Evolutionary conservation across 495 filamentous ascomycete species (phyloP), one percentile per base, ranked within the genome.

Genomic region (Hyphodiscus hymeniophilus): DNA sequence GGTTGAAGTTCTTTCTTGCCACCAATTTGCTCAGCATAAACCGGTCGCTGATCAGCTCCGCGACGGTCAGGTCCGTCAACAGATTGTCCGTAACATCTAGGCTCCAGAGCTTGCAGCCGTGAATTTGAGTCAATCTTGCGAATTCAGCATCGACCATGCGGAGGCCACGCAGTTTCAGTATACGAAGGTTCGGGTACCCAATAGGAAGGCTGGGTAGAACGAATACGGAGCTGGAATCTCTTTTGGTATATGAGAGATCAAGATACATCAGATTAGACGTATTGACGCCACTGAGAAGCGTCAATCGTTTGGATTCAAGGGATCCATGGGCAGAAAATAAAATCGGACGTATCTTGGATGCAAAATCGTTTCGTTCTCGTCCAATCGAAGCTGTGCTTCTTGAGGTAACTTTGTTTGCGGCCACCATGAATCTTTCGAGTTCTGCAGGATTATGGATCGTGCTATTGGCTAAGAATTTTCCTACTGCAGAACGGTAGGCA

Each of bases 71-170:
- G 50, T 56, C 52, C 3, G 45, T 51, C 23, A 59, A 42, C 1
- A 42, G 20, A 30, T 59, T 59, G 18, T 54, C 47, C 7, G 45
- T n/a, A 1, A 59, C 8, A 42, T 59, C 56, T 16, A 59, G 40
- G 22, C 52, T 50, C 52, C 52, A 59, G 7, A 59, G 33, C 16
- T 33, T 39, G 13, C 20, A 28, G 2, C 7, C 36, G 12, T 15
- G 30, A 5, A 6, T 15, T 15, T 28, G 23, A 3, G 34, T 20
- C 3, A 24, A n/a, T 17, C 18, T 16, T 3, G 45, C 42, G 0
- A 54, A n/a, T 7, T 33, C 26, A 13, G 6, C 8, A 11, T 49
- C 31, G 7, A 48, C 50, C 8, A 59, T 23, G n/a, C 38, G 17
- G 1, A 59, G 13, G 12, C 43, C 45, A n/a, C 50, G 36, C 2